Conservation (phyloP, 169 alveolate genomes). For the Eimeria falciformis region DNA sequence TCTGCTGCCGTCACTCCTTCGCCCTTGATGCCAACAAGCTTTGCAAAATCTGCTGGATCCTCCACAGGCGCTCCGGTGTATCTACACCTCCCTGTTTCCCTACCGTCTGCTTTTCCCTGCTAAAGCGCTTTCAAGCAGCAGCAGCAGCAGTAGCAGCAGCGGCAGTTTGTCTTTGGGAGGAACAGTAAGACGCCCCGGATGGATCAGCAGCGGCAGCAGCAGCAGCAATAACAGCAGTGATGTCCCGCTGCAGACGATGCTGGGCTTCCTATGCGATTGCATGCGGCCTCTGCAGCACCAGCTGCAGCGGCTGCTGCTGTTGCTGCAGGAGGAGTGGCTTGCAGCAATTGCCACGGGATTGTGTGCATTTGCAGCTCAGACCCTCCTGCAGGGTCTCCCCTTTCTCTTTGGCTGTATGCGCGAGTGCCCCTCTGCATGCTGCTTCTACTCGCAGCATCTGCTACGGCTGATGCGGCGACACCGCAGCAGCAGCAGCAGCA, state of each 20-base stretch:
- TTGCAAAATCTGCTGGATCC: no score
- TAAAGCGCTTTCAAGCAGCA: not conserved
- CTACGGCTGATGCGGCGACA: conserved; percentile 13
- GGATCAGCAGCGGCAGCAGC: conserved; percentile 21
- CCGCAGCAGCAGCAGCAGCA: conserved; percentile 25
- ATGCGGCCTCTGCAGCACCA: conserved; percentile 5
- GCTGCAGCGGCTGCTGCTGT: not conserved
- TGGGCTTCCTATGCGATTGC: conserved; percentile 8
- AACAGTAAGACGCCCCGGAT: not conserved
- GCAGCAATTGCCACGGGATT: not conserved
- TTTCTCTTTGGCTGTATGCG: conserved; percentile 12
- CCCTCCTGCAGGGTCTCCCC: conserved; percentile 22
- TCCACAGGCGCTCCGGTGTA: not conserved
- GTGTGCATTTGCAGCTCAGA: not conserved
- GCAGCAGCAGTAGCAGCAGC: not conserved
- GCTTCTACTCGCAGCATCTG: not conserved
- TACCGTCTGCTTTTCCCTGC: no score
- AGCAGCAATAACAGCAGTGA: not conserved
- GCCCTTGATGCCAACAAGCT: no score
- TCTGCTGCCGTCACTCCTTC: no score
- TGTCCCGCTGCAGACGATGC: not conserved
- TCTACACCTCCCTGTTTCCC: not conserved
- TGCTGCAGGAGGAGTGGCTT: not conserved
- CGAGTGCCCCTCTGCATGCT: not conserved
- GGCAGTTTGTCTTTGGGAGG: not conserved